Evolutionary conservation across 805 yeast genomes (phyloP), one percentile per base, ranked within the genome.

Genomic region (Lipomyces sp.): DNA sequence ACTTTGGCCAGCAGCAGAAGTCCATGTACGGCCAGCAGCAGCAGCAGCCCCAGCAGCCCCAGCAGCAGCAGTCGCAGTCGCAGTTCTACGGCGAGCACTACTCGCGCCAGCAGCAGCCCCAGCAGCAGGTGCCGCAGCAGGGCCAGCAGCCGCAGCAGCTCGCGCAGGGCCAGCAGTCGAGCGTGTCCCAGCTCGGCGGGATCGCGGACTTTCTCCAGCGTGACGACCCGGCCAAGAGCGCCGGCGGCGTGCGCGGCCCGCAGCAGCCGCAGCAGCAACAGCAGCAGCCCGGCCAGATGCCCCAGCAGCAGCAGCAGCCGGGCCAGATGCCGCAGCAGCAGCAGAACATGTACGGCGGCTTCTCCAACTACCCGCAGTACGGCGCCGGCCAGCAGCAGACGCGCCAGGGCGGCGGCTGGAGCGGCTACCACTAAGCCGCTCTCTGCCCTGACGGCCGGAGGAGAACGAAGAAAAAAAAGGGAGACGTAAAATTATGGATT

Each of bases 191-290:
- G 13, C 48, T 57, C 24, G 54, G 60, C 21, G 58, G 58, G 14
- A 57, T 57, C 23, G 60, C 57, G n/a, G 61, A 57, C 41, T 57
- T 55, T 39, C 32, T 57, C 52, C 61, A 55, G 39, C 45, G 51
- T 19, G 60, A 55, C 11, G 61, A 55, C 35, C 35, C 39, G 16
- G 39, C 57, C 22, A 53, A 53, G 47, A 38, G 45, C 33, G 47
- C 47, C 29, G 47, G 49, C 23, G 46, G 52, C 7, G 14, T 52
- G 16, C 43, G 49, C 43, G 39, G 53, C 26, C 43, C 52, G 6
- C 50, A 48, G 16, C 59, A 51, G 43, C 50, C 39, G 33, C 46
- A 34, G 41, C 46, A 39, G 37, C 39, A 22, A 31, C 51, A 32
- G 22, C 57, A 23, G 37, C 54, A 34, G 41, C 43, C 13, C 8